Evolutionary conservation across 2,329 filamentous ascomycete species (phyloP).

Genomic region (Saccharata proteae): DNA sequence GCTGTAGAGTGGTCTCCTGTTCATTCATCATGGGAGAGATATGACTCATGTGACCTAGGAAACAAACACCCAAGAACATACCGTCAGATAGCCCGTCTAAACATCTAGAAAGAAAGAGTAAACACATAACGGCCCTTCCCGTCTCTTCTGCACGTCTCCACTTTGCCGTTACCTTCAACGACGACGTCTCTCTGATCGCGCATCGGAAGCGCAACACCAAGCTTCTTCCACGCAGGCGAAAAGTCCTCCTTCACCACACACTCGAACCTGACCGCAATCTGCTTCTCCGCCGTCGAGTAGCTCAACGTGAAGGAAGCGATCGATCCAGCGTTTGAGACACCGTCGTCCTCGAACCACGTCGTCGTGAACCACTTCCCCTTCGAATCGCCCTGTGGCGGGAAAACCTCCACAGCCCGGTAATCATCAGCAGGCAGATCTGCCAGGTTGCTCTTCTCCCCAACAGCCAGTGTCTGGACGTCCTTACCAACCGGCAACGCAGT

Average conservation of each 20-base stretch:
- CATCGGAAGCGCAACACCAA: constrained; percentile 39
- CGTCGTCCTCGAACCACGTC: constrained; percentile 47
- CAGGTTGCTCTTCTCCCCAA: constrained; percentile 36
- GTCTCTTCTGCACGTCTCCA: background rate
- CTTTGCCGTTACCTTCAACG: background rate
- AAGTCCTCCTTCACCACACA: constrained; percentile 30
- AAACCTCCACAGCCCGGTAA: constrained; percentile 45
- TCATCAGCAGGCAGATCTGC: constrained; percentile 39
- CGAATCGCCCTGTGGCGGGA: constrained; percentile 35
- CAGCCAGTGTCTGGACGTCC: constrained; percentile 37
- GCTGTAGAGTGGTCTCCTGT: no score
- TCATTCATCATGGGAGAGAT: no score
- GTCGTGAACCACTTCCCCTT: constrained; percentile 24
- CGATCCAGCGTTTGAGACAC: constrained; percentile 30
- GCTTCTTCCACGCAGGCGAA: constrained; percentile 36
- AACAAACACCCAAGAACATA: no score
- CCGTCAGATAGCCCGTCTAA: no score
- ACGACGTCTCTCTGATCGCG: constrained; percentile 33
- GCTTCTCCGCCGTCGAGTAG: constrained; percentile 26
- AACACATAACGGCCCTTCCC: background rate
- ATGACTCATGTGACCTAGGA: no score
- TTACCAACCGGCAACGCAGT: constrained; percentile 42
- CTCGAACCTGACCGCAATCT: constrained; percentile 32
- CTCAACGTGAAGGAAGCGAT: constrained; percentile 18
- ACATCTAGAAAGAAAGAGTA: no score